Percentiles rank a stretch among this genome's conserved stretches.
phyloP scores from a whole-genome alignment of 257 asterid species.

The Solanum acaule region DNA sequence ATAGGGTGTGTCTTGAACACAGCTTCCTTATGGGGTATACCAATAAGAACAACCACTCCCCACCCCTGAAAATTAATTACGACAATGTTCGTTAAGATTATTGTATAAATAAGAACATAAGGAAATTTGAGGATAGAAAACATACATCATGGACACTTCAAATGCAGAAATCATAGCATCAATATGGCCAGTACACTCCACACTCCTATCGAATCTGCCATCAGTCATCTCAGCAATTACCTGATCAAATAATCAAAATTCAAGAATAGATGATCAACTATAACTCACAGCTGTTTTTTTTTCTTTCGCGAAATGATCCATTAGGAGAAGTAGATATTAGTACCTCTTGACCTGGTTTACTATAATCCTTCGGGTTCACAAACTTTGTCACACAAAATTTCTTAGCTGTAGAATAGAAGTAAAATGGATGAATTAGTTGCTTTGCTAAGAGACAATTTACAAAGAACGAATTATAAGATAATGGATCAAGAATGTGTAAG shows the following conservation, averaged over 20 bases:
- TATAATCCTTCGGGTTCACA: slow-evolving; percentile 60
- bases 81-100: too few relatives aligned
- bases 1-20: slow-evolving; percentile 51
- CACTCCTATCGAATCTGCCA: slow-evolving; percentile 76
- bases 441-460: too few relatives aligned
- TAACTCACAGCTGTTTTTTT: too few relatives aligned
- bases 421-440: too few relatives aligned
- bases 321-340: background rate
- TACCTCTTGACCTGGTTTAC: slow-evolving; percentile 72
- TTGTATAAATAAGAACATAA: too few relatives aligned
- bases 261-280: too few relatives aligned
- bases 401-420: slow-evolving; percentile 22
- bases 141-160: slow-evolving; percentile 71
- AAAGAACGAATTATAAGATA: too few relatives aligned
- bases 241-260: slow-evolving; percentile 4
- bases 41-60: slow-evolving; percentile 33
- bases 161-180: slow-evolving; percentile 77
- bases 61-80: slow-evolving; percentile 29
- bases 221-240: slow-evolving; percentile 46
- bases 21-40: background rate
- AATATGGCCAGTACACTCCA: slow-evolving; percentile 71
- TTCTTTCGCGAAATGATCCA: too few relatives aligned
- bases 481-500: too few relatives aligned
- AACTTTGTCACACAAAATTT: slow-evolving; percentile 72
- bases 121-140: background rate